Evolutionary conservation across 2,329 filamentous ascomycete species (phyloP).

Genomic region (Fusarium vanettenii): DNA sequence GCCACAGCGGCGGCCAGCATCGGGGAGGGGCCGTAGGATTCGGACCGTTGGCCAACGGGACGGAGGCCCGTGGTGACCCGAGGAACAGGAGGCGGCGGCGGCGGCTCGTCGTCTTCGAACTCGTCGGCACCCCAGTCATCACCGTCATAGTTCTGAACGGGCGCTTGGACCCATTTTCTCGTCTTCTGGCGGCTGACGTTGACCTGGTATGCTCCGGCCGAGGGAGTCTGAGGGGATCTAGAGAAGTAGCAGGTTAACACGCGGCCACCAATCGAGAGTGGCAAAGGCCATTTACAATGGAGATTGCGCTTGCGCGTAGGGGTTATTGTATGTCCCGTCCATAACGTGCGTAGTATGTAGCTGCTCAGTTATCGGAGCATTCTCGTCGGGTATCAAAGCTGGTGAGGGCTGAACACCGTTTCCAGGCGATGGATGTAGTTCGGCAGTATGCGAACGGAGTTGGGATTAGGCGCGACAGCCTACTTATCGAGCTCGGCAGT

Average conservation of each 20-base stretch:
- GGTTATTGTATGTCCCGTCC: slow-evolving; percentile 47
- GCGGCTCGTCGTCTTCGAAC: slow-evolving; percentile 66
- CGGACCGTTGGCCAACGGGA: slow-evolving; percentile 47
- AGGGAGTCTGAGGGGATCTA: slow-evolving; percentile 48
- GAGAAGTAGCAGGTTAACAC: slow-evolving; percentile 21
- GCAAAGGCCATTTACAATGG: slow-evolving; percentile 39
- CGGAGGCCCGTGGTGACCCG: slow-evolving; percentile 42
- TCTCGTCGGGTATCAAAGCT: slow-evolving; percentile 27
- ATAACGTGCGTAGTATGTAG: slow-evolving; percentile 36
- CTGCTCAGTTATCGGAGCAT: slow-evolving; percentile 37
- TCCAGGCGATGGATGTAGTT: slow-evolving; percentile 17
- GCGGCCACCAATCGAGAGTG: background rate
- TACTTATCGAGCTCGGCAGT: slow-evolving; percentile 26
- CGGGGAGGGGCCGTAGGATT: slow-evolving; percentile 40
- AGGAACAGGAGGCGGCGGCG: slow-evolving; percentile 51
- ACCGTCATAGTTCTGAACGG: slow-evolving; percentile 86
- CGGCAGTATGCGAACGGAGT: slow-evolving; percentile 7
- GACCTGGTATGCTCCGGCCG: slow-evolving; percentile 71
- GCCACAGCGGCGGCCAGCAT: slow-evolving; percentile 40
- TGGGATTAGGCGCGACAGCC: slow-evolving; percentile 19
- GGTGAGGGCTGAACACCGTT: background rate
- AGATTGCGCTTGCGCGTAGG: slow-evolving; percentile 43
- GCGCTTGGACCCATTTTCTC: slow-evolving; percentile 94
- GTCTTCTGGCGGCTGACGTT: slow-evolving; percentile 92
- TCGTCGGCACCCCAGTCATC: slow-evolving; percentile 90